A percentile compares a stretch with the other conserved stretches of the same genome.
These are phyloP conservation scores for Symbiodinium pilosum DNA, from an alignment of 73 alveolate genomes.

Conservation along the genomic window DNA sequence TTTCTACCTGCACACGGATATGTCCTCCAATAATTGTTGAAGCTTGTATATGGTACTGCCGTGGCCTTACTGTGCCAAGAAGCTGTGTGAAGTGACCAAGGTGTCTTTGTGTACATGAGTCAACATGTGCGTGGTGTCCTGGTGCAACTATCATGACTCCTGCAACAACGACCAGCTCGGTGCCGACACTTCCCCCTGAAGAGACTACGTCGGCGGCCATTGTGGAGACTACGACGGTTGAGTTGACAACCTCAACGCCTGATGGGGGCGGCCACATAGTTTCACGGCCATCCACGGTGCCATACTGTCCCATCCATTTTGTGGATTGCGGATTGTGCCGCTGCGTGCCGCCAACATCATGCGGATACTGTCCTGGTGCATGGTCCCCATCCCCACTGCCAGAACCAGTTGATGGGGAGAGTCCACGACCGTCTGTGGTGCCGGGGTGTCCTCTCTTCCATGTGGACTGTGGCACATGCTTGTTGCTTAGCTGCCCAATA, in stretches of 20 bases:
- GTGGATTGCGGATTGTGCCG: constrained; percentile 47
- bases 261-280: neutral
- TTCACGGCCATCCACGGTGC: neutral
- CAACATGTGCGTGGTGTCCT: constrained; percentile 23
- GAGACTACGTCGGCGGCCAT: neutral
- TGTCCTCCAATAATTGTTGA: neutral
- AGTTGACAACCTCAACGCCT: neutral
- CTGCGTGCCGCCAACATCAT: neutral
- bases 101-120: neutral
- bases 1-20: no score
- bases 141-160: neutral
- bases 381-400: neutral
- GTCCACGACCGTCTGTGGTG: neutral
- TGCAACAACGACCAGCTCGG: neutral
- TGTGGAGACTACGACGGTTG: neutral
- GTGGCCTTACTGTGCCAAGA: no score
- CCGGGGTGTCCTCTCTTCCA: neutral
- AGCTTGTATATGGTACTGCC: neutral
- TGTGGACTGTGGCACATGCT: neutral
- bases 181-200: neutral
- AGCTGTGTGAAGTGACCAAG: neutral
- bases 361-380: constrained; percentile 33
- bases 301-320: neutral
- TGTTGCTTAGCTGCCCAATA: no score
- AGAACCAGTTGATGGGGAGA: neutral